Conservation (phyloP, 257 asterid species). For the Ligustrum vulgare region DNA sequence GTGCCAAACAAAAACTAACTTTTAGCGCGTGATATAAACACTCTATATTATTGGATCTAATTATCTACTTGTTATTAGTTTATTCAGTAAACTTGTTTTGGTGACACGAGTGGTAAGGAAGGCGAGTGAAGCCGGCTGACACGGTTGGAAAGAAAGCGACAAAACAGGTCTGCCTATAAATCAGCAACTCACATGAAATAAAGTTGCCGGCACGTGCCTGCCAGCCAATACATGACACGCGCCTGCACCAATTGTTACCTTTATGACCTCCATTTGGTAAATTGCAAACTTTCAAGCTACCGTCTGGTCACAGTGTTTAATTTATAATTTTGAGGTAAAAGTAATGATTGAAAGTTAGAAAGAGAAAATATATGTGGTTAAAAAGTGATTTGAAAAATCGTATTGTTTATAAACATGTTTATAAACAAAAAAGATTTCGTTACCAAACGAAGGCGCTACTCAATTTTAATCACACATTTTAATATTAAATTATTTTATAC, state of each 20-base stretch:
- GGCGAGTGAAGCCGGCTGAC: neutral
- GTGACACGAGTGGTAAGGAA: neutral
- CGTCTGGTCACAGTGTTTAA: no score
- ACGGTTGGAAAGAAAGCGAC: neutral
- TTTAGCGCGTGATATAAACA: neutral
- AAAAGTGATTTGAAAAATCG: no score
- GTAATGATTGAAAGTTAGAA: no score
- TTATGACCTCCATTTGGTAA: no score
- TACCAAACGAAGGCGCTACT: no score
- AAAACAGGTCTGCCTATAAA: neutral
- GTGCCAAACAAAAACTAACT: neutral
- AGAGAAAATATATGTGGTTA: no score
- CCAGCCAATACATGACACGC: neutral
- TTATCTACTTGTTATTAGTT: neutral
- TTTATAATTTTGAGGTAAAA: no score
- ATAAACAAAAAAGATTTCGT: no score
- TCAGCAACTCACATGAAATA: neutral
- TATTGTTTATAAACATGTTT: no score
- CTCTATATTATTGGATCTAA: neutral
- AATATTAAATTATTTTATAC: no score
- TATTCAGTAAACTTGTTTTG: neutral
- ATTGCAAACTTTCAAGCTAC: no score
- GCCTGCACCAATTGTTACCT: neutral
- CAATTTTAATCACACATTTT: no score
- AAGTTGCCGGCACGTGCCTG: conserved; percentile 2